A percentile compares a stretch with the other conserved stretches of the same genome.
These are phyloP conservation scores for Fusarium sp. DNA, from an alignment of 2,329 filamentous ascomycete genomes.

Conservation along the genomic window DNA sequence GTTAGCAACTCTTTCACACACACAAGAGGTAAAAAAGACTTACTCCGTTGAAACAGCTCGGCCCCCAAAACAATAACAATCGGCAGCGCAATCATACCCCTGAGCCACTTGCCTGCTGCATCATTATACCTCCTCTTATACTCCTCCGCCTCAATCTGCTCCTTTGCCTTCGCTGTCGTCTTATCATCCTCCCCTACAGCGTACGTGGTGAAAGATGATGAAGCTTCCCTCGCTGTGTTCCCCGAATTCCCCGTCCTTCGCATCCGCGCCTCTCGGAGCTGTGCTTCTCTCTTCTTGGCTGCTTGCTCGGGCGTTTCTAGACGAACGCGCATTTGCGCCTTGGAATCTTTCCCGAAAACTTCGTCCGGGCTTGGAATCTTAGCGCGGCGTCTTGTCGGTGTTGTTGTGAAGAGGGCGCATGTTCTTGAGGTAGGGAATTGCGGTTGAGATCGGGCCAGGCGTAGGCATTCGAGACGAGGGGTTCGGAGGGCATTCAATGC, in stretches of 20 bases:
- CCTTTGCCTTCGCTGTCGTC: slow-evolving; percentile 33
- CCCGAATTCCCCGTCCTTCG: too few relatives aligned
- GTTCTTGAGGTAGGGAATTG: not conserved
- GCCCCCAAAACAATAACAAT: slow-evolving; percentile 65
- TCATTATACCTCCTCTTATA: slow-evolving; percentile 56
- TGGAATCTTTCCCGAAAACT: not conserved
- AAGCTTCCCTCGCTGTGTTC: too few relatives aligned
- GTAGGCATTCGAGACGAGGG: not conserved
- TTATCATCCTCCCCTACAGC: not conserved
- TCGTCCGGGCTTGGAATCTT: not conserved
- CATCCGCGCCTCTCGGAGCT: slow-evolving; percentile 7
- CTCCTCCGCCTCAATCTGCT: slow-evolving; percentile 43
- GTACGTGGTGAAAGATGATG: not conserved
- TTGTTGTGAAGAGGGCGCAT: slow-evolving; percentile 24
- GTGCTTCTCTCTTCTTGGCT: not conserved
- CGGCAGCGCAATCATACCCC: slow-evolving; percentile 61
- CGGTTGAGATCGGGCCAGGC: not conserved
- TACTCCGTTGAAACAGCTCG: slow-evolving; percentile 60
- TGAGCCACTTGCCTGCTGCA: slow-evolving; percentile 57
- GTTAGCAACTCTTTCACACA: not conserved
- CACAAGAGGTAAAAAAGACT: slow-evolving; percentile 37
- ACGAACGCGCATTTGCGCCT: not conserved
- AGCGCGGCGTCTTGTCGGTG: not conserved
- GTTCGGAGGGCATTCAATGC: not conserved
- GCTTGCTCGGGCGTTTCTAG: not conserved